Base-by-base conservation (phyloP, 495 filamentous ascomycete species). In the Friedmanniomyces simplex region DNA sequence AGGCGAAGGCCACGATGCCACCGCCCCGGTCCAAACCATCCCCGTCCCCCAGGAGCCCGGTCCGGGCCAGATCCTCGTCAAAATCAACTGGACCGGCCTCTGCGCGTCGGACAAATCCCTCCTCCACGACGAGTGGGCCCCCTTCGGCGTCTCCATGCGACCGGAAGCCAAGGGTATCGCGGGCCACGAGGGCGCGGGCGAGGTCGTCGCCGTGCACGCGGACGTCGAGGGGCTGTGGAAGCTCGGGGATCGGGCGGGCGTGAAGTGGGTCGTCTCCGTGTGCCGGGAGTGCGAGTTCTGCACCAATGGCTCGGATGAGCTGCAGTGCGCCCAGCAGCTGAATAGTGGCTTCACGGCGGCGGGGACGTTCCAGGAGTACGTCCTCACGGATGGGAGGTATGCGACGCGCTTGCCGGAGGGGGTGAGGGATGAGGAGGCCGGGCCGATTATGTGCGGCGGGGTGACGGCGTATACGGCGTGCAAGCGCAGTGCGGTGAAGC, bases 131-230 rank as follows among this genome's bases (percentile, higher is more conserved):
- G 67, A 69, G 50, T 69, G 65, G 65, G 50, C 43, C 12, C 39
- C 42, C 45, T 57, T 57, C 37, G 64, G 64, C 26, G 20, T 67
- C 25, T 25, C 53, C n/a, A 61, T 63, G 66, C 10, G 43, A 26
- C 25, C 45, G 14, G 25, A 47, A 2, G 62, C 67, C 13, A 54
- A 63, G 1, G 63, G 63, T 30, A 69, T 67, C 36, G 65, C 63
- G 1, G 69, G 69, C 45, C 69, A 71, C 57, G 69, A 71, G 54
- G 69, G 68, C 20, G 64, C 65, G 7, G 69, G 69, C 20, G 52
- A 61, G 16, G 68, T 71, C 21, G 68, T 70, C 0, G 62, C 49
- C 1, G 61, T 70, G 1, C 58, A 55, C 20, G 30, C 51, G 12
- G 57, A 62, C 37, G 65, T 70, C 2, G 41, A 51, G 20, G 30